phyloP scores from a whole-genome alignment of 805 yeast species.

The Ogataea glucozyma region DNA sequence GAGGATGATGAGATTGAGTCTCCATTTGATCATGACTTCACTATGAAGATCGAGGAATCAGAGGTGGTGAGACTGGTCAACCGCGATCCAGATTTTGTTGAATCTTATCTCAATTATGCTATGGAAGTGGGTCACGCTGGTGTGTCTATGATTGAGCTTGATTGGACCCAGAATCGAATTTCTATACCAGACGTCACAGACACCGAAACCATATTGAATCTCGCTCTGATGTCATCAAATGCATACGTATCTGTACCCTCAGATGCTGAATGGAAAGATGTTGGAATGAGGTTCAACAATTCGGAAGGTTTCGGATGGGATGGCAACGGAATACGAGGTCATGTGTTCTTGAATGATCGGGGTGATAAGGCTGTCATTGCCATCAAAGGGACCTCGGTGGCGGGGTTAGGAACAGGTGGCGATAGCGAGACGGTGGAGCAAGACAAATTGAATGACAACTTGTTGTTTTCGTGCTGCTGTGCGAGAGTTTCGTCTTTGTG shows the following conservation, averaged over 20 bases:
- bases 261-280: conserved; percentile 84
- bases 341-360: conserved; percentile 67
- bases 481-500: conserved; percentile 89
- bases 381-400: conserved; percentile 90
- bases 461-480: conserved; percentile 93
- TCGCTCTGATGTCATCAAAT: conserved; percentile 86
- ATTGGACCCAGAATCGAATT: conserved; percentile 61
- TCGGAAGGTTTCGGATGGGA: conserved; percentile 84
- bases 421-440: conserved; percentile 67
- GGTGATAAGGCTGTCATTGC: conserved; percentile 69
- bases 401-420: conserved; percentile 53
- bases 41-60: conserved; percentile 16
- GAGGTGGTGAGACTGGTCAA: conserved; percentile 40
- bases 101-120: conserved; percentile 63
- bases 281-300: conserved; percentile 45
- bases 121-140: conserved; percentile 41
- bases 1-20: conserved; percentile 6
- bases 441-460: conserved; percentile 85
- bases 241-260: conserved; percentile 82
- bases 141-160: conserved; percentile 46
- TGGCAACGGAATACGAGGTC: conserved; percentile 84
- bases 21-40: conserved; percentile 27
- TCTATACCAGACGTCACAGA: conserved; percentile 76
- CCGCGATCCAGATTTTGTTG: conserved; percentile 62
- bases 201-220: conserved; percentile 64